Evolutionary conservation across 2,329 filamentous ascomycete species (phyloP), one percentile per base, ranked within the genome.

Genomic region (Trichoderma citrinoviride): DNA sequence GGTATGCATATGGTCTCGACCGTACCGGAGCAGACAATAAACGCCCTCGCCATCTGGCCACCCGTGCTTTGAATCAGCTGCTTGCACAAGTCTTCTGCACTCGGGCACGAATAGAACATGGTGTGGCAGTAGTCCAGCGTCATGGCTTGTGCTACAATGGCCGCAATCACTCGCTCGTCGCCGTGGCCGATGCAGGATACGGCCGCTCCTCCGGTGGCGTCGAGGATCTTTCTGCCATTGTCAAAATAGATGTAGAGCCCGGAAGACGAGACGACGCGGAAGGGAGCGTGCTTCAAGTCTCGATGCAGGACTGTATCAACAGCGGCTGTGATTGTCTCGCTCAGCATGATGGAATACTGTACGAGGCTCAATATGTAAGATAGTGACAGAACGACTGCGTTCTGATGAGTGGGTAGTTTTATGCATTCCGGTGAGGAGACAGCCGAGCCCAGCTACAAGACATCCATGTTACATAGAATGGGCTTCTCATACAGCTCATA

Each of bases 21-120:
- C 53, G 37, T 25, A 55, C 53, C 53, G 12, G 53, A 55, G 27
- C 53, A 55, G n/a, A 55, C 37, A 43, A 55, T 43, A 3, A 43
- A 43, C 17, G 53, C 53, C 17, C 25, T 55, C n/a, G 53, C 37
- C 53, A 55, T 55, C 14, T 25, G 21, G 14, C 53, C 53, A 4
- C 41, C 25, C 5, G 53, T 55, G 33, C 37, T 43, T 19, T 14
- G 7, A 41, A 55, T 40, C 7, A 55, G 15, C 21, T 41, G 21
- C 27, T 27, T 19, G 17, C 37, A 41, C 19, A 55, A 23, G 3
- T 55, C 37, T 19, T 55, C 53, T 12, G 53, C 53, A 17, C 37
- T 43, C 12, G 33, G 37, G 37, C 37, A 43, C 37, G 53, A 41
- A 23, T 43, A 55, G 19, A 43, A 43, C 53, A 55, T 27, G 15